Evolutionary conservation across 805 yeast genomes (phyloP), one percentile per base, ranked within the genome.

Genomic region (Yarrowia divulgata): DNA sequence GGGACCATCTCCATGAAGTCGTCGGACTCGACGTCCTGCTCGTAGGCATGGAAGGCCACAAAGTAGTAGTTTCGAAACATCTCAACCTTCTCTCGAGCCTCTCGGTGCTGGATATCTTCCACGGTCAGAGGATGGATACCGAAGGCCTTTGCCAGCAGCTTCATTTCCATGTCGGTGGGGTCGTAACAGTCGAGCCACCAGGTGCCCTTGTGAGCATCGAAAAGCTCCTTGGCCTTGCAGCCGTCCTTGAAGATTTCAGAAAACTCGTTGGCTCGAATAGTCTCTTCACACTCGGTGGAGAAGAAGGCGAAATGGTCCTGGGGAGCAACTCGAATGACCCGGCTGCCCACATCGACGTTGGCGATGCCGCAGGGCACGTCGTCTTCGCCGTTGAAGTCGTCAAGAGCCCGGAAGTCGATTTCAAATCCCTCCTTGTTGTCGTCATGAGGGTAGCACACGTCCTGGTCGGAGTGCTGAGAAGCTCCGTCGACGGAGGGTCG

Each of bases 101-200:
- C 99, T 80, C 93, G 97, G 87, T 92, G 90, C 69, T 97, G 83
- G 72, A 94, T 93, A 87, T 94, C 99, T 81, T 94, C 99, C 1
- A 97, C 93, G 0, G 99, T 94, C 82, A 94, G 87, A 39, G 99
- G 99, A 82, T 94, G 99, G 80, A 94, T 91, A 10, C 97, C 97
- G 79, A 94, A 94, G 0, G 98, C 95, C 75, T 93, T 93, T 10
- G 97, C 89, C 49, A 95, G 78, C 74, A 91, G 88, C 76, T 90
- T 90, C 97, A 95, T 92, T 79, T 95, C 99, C 23, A 88, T 88
- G 76, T 94, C 98, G 0, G 97, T 91, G 7, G 99, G 98, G 75
- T 97, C 90, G 50, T 87, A 82, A 77, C 98, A 93, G 78, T 95
- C 98, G 54, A 95, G 81, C 98, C 98, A 94, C 98, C 98, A 93